These are phyloP conservation scores for Bryopsis sp. DNA, from an alignment of 139 green algal genomes.

Conservation along the genomic window DNA sequence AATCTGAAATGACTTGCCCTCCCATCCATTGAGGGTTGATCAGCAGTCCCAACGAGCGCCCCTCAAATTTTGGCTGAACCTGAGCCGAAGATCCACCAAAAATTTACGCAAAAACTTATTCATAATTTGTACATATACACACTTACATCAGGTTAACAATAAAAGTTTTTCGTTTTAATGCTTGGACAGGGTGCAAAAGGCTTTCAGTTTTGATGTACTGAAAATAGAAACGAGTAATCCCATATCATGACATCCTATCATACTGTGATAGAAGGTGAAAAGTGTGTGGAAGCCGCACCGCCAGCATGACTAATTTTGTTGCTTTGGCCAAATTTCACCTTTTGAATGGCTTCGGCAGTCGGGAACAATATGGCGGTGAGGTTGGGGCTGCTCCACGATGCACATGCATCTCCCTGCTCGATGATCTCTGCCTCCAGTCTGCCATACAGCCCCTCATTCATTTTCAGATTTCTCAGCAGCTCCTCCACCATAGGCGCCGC, in stretches of 20 bases:
- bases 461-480: conserved; percentile 58
- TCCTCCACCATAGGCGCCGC: conserved; percentile 59
- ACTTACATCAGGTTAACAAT: too few relatives aligned
- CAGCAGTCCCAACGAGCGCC: conserved; percentile 8
- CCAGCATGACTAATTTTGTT: not conserved
- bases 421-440: conserved; percentile 18
- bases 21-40: conserved; percentile 19
- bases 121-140: too few relatives aligned
- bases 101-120: too few relatives aligned
- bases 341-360: not conserved
- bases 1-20: conserved; percentile 20
- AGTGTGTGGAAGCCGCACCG: too few relatives aligned
- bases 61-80: too few relatives aligned
- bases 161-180: too few relatives aligned
- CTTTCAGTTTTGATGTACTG: too few relatives aligned
- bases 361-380: conserved; percentile 12
- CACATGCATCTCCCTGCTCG: conserved; percentile 19
- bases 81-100: too few relatives aligned
- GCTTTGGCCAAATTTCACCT: not conserved
- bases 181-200: too few relatives aligned
- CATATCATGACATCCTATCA: too few relatives aligned
- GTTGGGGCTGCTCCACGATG: not conserved
- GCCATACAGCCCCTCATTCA: conserved; percentile 20
- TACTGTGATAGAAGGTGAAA: too few relatives aligned
- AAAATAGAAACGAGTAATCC: too few relatives aligned